A percentile compares a stretch with the other conserved stretches of the same genome.
These are phyloP conservation scores for Solanum piurae DNA, from an alignment of 257 asterid species.

Conservation along the genomic window DNA sequence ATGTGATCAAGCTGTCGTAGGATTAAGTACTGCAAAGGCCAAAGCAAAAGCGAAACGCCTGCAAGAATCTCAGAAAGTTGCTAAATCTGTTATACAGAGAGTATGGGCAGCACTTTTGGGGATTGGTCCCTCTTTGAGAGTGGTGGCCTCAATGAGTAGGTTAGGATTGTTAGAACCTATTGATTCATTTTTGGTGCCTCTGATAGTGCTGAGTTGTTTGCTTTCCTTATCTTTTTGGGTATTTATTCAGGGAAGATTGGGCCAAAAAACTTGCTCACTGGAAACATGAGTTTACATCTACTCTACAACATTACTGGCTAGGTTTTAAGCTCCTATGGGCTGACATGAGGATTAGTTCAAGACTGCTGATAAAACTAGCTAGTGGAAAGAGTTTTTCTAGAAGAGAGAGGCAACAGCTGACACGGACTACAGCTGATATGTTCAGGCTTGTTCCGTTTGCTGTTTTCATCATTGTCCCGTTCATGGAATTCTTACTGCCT, in stretches of 20 bases:
- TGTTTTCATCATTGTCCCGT: constrained; percentile 75
- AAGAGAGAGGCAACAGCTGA: constrained; percentile 88
- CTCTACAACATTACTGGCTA: constrained; percentile 84
- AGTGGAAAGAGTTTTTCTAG: constrained; percentile 80
- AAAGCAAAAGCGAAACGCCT: constrained; percentile 66
- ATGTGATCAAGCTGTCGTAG: constrained; percentile 86
- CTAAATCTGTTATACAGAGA: constrained; percentile 35
- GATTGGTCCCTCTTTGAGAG: constrained; percentile 72
- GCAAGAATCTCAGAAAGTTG: constrained; percentile 48
- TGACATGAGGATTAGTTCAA: constrained; percentile 82
- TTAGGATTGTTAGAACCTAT: constrained; percentile 8
- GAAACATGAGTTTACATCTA: constrained; percentile 68
- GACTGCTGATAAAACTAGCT: constrained; percentile 69
- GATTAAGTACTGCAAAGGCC: constrained; percentile 78
- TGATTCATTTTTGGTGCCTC: background rate
- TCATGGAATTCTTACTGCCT: constrained; percentile 89
- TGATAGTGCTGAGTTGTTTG: background rate
- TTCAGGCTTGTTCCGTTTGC: constrained; percentile 93
- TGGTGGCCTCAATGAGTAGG: constrained; percentile 85
- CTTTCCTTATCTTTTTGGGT: background rate
- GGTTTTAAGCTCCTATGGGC: constrained; percentile 90
- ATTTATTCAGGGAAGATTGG: constrained; percentile 70
- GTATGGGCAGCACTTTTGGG: constrained; percentile 57
- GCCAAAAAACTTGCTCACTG: constrained; percentile 66
- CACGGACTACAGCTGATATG: constrained; percentile 89